phyloP scores from a whole-genome alignment of 2,329 filamentous ascomycete species.

The Diaporthe destruens region DNA sequence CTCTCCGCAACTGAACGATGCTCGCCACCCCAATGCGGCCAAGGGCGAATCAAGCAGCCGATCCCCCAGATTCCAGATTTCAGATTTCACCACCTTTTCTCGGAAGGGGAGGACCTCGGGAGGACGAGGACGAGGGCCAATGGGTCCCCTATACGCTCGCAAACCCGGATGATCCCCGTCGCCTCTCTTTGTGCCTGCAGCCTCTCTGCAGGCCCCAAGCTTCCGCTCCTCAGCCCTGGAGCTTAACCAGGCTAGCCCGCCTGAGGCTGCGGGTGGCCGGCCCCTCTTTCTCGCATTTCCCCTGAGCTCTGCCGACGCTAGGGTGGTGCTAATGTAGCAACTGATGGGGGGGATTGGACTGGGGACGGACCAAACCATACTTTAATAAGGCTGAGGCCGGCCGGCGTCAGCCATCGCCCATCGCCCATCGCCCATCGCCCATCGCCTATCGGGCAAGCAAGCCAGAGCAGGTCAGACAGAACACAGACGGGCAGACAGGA shows the following conservation, averaged over 20 bases:
- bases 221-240: too few relatives aligned
- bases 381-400: constrained; percentile 28
- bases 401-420: neutral
- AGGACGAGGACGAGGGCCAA: too few relatives aligned
- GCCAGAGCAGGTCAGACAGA: too few relatives aligned
- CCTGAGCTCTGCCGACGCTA: constrained; percentile 32
- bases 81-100: neutral
- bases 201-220: too few relatives aligned
- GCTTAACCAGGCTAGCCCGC: neutral
- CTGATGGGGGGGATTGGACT: neutral
- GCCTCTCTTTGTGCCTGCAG: too few relatives aligned
- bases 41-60: constrained; percentile 28
- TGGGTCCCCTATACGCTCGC: neutral
- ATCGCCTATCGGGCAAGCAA: neutral
- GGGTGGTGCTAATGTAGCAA: constrained; percentile 2
- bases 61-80: constrained; percentile 22
- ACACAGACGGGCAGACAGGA: neutral
- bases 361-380: neutral
- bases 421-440: neutral
- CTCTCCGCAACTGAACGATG: neutral
- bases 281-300: constrained; percentile 25
- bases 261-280: neutral
- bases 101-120: too few relatives aligned
- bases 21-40: constrained; percentile 25
- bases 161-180: constrained; percentile 27